These are phyloP conservation scores for Ambrosiella beaveri DNA, from an alignment of 2,329 filamentous ascomycete species.

Conservation along the genomic window DNA sequence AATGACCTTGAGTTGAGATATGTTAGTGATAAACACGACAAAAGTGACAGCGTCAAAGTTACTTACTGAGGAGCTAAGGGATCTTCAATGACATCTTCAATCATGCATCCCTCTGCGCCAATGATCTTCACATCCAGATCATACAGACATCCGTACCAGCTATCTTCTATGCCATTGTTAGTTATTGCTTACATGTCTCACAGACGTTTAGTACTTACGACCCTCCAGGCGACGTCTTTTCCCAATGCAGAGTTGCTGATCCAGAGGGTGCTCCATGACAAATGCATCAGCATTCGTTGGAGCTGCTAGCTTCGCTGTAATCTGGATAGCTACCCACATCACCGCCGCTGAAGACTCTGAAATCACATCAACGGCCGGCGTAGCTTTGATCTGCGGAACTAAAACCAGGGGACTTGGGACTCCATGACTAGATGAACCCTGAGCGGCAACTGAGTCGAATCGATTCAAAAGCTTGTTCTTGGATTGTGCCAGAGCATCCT, in stretches of 20 bases:
- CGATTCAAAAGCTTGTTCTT: neutral
- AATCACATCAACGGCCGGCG: conserved; percentile 24
- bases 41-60: neutral
- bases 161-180: conserved; percentile 7
- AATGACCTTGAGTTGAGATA: conserved; percentile 21
- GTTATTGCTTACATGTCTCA: neutral
- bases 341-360: conserved; percentile 18
- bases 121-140: conserved; percentile 30
- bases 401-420: conserved; percentile 18
- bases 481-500: neutral
- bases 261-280: conserved; percentile 9
- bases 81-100: conserved; percentile 31
- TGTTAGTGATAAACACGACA: neutral
- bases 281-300: conserved; percentile 15
- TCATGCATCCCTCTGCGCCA: conserved; percentile 23
- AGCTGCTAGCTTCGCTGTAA: conserved; percentile 24
- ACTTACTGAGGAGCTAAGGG: conserved; percentile 25
- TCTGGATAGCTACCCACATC: conserved; percentile 34
- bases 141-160: conserved; percentile 30
- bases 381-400: conserved; percentile 27
- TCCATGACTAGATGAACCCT: neutral
- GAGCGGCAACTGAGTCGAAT: neutral
- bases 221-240: conserved; percentile 12
- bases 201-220: conserved; percentile 5
- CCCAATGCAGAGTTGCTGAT: conserved; percentile 12